phyloP scores from a whole-genome alignment of 2,329 filamentous ascomycete species.

The Xylaria sp. region DNA sequence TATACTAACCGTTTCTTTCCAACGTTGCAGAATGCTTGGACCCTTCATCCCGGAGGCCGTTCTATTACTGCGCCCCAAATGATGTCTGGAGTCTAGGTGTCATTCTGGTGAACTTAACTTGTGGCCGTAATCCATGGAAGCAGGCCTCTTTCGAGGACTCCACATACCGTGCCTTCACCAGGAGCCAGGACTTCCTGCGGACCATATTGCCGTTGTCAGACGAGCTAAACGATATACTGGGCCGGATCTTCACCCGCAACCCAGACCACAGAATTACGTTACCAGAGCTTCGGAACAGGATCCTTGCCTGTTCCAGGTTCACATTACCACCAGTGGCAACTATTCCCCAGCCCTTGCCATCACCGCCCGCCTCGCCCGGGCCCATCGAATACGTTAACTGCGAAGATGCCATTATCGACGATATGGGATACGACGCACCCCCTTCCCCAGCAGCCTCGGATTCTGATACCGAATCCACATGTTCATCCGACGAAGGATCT shows the following conservation, averaged over 20 bases:
- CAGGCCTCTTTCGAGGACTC: constrained; percentile 91
- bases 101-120: constrained; percentile 95
- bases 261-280: constrained; percentile 82
- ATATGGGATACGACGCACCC: constrained; percentile 48
- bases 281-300: constrained; percentile 74
- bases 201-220: constrained; percentile 89
- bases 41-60: constrained; percentile 72
- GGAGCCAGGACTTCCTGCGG: constrained; percentile 84
- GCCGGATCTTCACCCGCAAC: constrained; percentile 84
- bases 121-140: constrained; percentile 98
- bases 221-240: constrained; percentile 86
- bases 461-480: constrained; percentile 46
- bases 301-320: constrained; percentile 76
- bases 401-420: constrained; percentile 50
- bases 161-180: constrained; percentile 88
- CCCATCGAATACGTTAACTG: constrained; percentile 50
- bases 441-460: constrained; percentile 54
- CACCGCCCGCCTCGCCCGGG: constrained; percentile 48
- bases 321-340: constrained; percentile 51
- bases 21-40: constrained; percentile 77
- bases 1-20: constrained; percentile 30
- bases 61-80: constrained; percentile 90
- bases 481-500: constrained; percentile 58
- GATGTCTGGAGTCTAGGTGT: constrained; percentile 99
- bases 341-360: constrained; percentile 40